Conservation (phyloP, 495 filamentous ascomycete species). For the Annulohypoxylon bovei region DNA sequence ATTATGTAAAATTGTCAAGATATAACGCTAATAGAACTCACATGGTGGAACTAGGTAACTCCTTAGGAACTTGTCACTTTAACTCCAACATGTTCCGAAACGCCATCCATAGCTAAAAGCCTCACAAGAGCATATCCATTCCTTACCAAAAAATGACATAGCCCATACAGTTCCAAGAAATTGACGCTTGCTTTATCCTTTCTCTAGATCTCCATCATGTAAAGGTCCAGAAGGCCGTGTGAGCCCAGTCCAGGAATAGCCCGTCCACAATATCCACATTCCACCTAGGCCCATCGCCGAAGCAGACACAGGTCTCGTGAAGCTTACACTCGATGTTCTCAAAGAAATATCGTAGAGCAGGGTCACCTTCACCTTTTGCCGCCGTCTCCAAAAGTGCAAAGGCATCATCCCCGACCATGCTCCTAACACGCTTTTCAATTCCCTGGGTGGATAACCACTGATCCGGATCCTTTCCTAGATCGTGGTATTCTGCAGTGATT, state of each 20-base stretch:
- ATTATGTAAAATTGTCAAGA: too few relatives aligned
- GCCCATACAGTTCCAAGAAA: too few relatives aligned
- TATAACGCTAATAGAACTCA: too few relatives aligned
- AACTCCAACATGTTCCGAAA: too few relatives aligned
- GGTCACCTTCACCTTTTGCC: constrained; percentile 10
- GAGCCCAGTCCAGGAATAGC: constrained; percentile 15
- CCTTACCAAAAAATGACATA: too few relatives aligned
- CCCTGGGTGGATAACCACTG: constrained; percentile 6
- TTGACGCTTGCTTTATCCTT: too few relatives aligned
- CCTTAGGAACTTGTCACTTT: too few relatives aligned
- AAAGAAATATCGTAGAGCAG: neutral
- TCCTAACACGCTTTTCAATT: constrained; percentile 11
- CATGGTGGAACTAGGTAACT: too few relatives aligned
- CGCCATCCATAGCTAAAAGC: too few relatives aligned
- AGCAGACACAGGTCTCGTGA: constrained; percentile 25
- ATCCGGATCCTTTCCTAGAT: constrained; percentile 8
- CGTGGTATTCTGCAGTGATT: constrained; percentile 3
- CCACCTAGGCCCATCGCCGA: constrained; percentile 32
- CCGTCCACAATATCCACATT: constrained; percentile 22
- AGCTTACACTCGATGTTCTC: constrained; percentile 22
- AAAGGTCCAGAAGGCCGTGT: neutral
- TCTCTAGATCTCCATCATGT: neutral
- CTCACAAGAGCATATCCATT: too few relatives aligned
- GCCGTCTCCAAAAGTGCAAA: constrained; percentile 8
- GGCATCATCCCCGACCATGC: constrained; percentile 10